phyloP scores from a whole-genome alignment of 164 flowering plant species.

The Stephania japonica region DNA sequence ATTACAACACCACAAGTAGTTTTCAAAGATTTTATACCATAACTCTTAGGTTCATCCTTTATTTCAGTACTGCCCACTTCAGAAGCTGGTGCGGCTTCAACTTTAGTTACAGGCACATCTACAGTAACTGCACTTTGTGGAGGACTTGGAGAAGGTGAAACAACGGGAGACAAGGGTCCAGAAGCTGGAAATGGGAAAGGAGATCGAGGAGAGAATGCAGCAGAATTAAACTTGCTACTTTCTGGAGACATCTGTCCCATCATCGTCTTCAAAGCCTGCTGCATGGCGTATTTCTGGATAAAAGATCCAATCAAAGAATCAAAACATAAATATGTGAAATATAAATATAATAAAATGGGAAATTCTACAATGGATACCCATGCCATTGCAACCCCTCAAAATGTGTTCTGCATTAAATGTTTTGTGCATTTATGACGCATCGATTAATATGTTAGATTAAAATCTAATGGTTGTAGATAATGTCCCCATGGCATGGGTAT shows the following conservation, averaged over 20 bases:
- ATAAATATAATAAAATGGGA: neutral
- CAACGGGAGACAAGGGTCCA: constrained; percentile 30
- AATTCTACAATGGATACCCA: no score
- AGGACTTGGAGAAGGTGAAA: constrained; percentile 32
- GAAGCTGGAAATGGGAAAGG: constrained; percentile 65
- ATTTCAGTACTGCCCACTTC: constrained; percentile 29
- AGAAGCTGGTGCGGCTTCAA: constrained; percentile 46
- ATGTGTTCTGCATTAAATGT: no score
- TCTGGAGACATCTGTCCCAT: constrained; percentile 77
- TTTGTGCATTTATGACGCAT: no score
- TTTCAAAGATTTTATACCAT: constrained; percentile 34
- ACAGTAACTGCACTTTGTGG: constrained; percentile 50
- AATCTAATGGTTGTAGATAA: no score
- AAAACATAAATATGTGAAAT: neutral
- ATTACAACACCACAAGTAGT: neutral
- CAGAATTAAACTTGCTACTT: constrained; percentile 42
- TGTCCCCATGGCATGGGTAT: no score
- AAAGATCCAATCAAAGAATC: constrained; percentile 9
- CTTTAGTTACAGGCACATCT: constrained; percentile 68
- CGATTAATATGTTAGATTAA: no score
- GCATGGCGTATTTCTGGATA: constrained; percentile 90
- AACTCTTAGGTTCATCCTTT: constrained; percentile 52
- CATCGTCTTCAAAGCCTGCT: constrained; percentile 84
- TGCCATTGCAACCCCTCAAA: no score
- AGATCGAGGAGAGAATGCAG: constrained; percentile 56